Evolutionary conservation across 2,329 filamentous ascomycete genomes (phyloP), one percentile per base, ranked within the genome.

Genomic region (Amesomyces nigricolor): DNA sequence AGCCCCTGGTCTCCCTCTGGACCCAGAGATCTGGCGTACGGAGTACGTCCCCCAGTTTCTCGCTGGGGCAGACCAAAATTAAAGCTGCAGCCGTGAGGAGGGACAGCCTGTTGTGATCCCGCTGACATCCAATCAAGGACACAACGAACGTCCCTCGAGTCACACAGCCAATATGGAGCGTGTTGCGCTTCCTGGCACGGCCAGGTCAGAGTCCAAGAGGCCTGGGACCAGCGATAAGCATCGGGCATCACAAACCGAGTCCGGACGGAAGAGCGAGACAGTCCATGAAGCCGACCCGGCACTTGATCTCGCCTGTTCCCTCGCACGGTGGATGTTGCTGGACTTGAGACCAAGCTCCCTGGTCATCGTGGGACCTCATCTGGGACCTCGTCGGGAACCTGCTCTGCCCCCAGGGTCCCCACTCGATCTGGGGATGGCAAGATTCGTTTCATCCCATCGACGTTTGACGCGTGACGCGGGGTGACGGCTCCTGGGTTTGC

Each of bases 61-160:
- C 47, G 39, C 19, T 54, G 46, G 52, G 46, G 42, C 54, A 58
- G 9, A 17, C 53, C 57, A 19, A 51, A 50, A 59, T 35, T 42
- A 53, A 57, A 57, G 58, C 47, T 59, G 45, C 58, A 61, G 53
- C 53, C 51, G 51, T 57, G 53, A 58, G 56, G 58, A 57, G 29
- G 48, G 54, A 56, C 54, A 22, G 53, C 51, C 56, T 63, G 60
- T 39, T 47, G 61, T 65, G 62, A 57, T 57, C 56, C 58, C 58
- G 47, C 58, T 22, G 51, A 37, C 46, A 42, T 52, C 61, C 62
- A 63, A 64, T 64, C 58, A 63, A 47, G 14, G 26, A 38, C 16
- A 26, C 39, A 38, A 42, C 44, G 45, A 46, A 37, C 40, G 10
- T 38, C 14, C 45, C 13, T 54, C 39, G 40, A 46, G 62, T 65